Evolutionary conservation across 2,329 filamentous ascomycete genomes (phyloP), one percentile per base, ranked within the genome.

Genomic region (Elsinoe australis): DNA sequence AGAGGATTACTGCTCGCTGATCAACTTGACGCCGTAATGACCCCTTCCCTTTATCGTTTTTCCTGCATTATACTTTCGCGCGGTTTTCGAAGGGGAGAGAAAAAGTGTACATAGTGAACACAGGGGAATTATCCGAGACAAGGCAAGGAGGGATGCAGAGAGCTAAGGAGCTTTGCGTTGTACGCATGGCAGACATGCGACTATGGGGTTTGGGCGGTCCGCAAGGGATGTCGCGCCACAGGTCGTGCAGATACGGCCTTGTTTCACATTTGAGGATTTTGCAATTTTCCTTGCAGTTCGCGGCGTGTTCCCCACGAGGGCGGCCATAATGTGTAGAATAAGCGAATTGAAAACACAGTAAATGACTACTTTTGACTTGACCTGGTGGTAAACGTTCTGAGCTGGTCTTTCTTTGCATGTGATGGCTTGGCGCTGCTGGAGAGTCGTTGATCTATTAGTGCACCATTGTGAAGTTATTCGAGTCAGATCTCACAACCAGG

Each of bases 311-410:
- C 36, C 21, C 26, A 26, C 15, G 36, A 15, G 36, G 36, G 28
- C 39, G 8, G 39, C 39, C 39, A 7, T 44, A 44, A 44, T 44
- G 39, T 44, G 39, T 44, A 44, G 24, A 29, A 44, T 44, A 44
- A 44, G 28, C 24, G 24, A 28, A 32, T n/a, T 21, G 24, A 29
- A 32, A 17, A 31, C 15, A 44, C 12, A 24, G 29, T 21, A 44
- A 32, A 32, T 32, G 28, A n/a, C 26, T 19, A 18, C 12, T 18
- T 12, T 17, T n/a, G 17, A 31, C 9, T 18, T 18, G 14, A 10
- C 7, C 21, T 2, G 7, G 12, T 29, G 26, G 17, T 21, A 19
- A 26, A 19, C 17, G 29, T 32, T 12, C 3, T n/a, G 29, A n/a
- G 29, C 29, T 15, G n/a, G 29, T 12, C 29, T 32, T 32, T 32